A percentile compares a stretch with the other conserved stretches of the same genome.
These are phyloP conservation scores for Rhizophagus prolifer DNA, from an alignment of 192 early-diverging fungal genomes.

Conservation along the genomic window DNA sequence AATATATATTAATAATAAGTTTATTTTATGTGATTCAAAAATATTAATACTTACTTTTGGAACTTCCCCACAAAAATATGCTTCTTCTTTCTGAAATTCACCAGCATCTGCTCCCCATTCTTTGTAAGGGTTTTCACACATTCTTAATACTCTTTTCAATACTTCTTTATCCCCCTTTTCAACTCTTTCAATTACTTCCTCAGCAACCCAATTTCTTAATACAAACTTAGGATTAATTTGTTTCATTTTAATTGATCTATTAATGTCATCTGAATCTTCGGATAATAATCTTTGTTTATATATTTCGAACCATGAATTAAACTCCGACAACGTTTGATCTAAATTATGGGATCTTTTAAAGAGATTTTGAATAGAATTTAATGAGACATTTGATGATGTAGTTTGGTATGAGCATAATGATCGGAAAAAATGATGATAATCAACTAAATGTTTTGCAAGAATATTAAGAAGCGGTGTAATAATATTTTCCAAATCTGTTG, in stretches of 20 bases:
- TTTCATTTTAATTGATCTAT: slow-evolving; percentile 59
- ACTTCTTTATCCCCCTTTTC: slow-evolving; percentile 45
- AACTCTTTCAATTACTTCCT: slow-evolving; percentile 58
- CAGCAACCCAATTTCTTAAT: slow-evolving; percentile 77
- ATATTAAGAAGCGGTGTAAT: not conserved
- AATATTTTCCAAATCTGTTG: not conserved
- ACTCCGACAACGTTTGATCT: not conserved
- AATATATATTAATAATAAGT: not conserved
- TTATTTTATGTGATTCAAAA: not conserved
- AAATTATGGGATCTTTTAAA: not conserved
- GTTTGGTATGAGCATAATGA: not conserved
- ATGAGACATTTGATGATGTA: not conserved
- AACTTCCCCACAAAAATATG: not conserved
- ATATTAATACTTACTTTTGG: not conserved
- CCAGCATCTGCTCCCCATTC: slow-evolving; percentile 7
- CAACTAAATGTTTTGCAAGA: slow-evolving; percentile 28
- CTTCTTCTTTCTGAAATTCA: not conserved
- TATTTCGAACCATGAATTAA: not conserved
- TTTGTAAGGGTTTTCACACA: slow-evolving; percentile 32
- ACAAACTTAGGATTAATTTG: slow-evolving; percentile 73
- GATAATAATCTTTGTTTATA: not conserved
- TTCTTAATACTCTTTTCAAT: slow-evolving; percentile 35
- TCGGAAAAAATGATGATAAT: slow-evolving; percentile 74
- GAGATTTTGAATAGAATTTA: not conserved
- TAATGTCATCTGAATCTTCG: slow-evolving; percentile 24